A percentile compares a stretch with the other conserved stretches of the same genome.
phyloP scores from a whole-genome alignment of 2,329 filamentous ascomycete species.

The Scortechinia acanthostroma region DNA sequence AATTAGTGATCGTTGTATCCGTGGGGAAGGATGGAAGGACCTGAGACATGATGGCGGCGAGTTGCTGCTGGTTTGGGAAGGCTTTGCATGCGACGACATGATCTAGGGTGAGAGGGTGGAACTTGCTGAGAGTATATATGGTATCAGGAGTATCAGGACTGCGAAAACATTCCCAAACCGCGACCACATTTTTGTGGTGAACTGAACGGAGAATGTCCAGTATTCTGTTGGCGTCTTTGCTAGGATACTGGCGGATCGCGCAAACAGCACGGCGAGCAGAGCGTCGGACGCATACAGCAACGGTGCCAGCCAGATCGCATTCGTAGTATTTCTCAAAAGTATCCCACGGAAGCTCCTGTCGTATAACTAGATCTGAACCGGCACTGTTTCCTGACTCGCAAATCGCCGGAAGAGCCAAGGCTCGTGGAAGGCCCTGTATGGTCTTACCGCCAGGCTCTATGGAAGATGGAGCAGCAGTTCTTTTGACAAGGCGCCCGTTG shows the following conservation, averaged over 20 bases:
- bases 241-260: not conserved
- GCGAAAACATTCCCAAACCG: not conserved
- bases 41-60: not conserved
- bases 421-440: no score
- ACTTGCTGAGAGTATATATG: no score
- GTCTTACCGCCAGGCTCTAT: no score
- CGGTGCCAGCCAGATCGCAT: conserved; percentile 7
- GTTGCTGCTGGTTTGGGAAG: not conserved
- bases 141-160: no score
- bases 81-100: not conserved
- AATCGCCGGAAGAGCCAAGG: no score
- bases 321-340: conserved; percentile 8
- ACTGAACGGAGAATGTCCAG: not conserved
- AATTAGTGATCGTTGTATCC: no score
- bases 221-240: conserved; percentile 2
- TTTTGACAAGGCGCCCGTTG: no score
- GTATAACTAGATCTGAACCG: not conserved
- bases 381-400: no score
- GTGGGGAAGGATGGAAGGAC: no score
- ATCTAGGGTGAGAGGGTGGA: not conserved
- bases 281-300: conserved; percentile 6
- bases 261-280: not conserved
- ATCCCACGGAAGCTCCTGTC: conserved; percentile 7
- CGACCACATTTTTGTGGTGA: not conserved
- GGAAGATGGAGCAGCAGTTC: no score